These are phyloP conservation scores for Apophysomyces sp. DNA, from an alignment of 371 early-diverging fungal genomes.

Conservation along the genomic window DNA sequence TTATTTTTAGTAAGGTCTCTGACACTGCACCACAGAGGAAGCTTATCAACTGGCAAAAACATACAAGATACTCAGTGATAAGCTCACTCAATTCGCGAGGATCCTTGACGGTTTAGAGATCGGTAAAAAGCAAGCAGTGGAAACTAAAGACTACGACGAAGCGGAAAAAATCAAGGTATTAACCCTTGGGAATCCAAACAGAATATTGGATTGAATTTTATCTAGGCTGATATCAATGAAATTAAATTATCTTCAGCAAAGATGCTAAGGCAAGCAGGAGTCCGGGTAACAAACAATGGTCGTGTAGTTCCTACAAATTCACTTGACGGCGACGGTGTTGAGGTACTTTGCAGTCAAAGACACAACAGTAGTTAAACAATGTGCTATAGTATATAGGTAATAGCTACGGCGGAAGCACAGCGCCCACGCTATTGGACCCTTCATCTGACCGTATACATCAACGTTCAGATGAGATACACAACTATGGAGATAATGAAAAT, in stretches of 20 bases:
- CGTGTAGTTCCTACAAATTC: slow-evolving; percentile 7
- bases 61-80: slow-evolving; percentile 41
- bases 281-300: slow-evolving; percentile 23
- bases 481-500: neutral
- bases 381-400: too few species aligned
- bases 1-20: neutral
- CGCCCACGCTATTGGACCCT: too few species aligned
- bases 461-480: too few species aligned
- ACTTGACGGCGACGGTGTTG: neutral
- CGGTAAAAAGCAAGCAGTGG: slow-evolving; percentile 62
- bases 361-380: too few species aligned
- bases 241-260: slow-evolving; percentile 21
- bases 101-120: slow-evolving; percentile 59
- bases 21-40: slow-evolving; percentile 30
- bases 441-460: too few species aligned
- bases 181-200: too few species aligned
- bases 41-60: slow-evolving; percentile 58
- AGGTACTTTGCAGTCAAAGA: slow-evolving; percentile 1
- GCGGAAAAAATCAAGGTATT: slow-evolving; percentile 72
- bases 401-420: too few species aligned
- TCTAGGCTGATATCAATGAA: slow-evolving; percentile 26
- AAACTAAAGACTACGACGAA: slow-evolving; percentile 72
- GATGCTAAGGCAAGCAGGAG: slow-evolving; percentile 17
- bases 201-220: neutral
- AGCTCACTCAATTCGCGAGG: slow-evolving; percentile 41